Evolutionary conservation across 805 yeast genomes (phyloP), one percentile per base, ranked within the genome.

Genomic region (Kregervanrija fluxuum): DNA sequence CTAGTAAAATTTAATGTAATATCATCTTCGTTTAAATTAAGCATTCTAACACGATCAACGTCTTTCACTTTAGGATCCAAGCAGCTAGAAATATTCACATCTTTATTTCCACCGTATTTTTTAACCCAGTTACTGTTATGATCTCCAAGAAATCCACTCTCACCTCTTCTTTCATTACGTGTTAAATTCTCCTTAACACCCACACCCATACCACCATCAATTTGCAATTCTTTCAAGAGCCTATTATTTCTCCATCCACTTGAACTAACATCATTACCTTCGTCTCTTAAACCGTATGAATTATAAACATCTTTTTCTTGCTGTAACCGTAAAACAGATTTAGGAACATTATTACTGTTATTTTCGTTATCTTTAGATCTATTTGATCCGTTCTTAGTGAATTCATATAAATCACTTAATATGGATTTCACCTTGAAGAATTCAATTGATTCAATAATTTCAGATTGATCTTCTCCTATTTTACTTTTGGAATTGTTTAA

Each of bases 381-480:
- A 44, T 37, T 49, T 48, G 12, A 43, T 45, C 14, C 48, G 46
- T 11, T 22, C 40, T 38, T 22, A 33, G 39, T 10, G 41, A 41
- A n/a, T 11, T 44, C 37, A 17, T 17, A 44, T 22, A 49, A 33
- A 11, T 45, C 44, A 35, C 39, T 13, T 34, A 52, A 33, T 28
- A 42, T 30, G 15, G 48, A 44, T 17, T 46, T 37, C 33, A 38
- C 48, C 2, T 44, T 43, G 43, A 50, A 54, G 31, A 51, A 51
- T 6, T 47, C 50, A 22, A 49, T 37, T 22, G 45, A 16, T 30
- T 48, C 46, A 22, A 42, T 35, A 30, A 59, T 35, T 35, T 52
- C 62, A 28, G 41, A 38, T 41, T 57, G 61, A 33, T 50, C 37
- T 14, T 42, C 49, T 8, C 55, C 38, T 32, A 53, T 50, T 37